These are phyloP conservation scores for Sclerotiophoma versabilis DNA, from an alignment of 2,329 filamentous ascomycete genomes.

Conservation along the genomic window DNA sequence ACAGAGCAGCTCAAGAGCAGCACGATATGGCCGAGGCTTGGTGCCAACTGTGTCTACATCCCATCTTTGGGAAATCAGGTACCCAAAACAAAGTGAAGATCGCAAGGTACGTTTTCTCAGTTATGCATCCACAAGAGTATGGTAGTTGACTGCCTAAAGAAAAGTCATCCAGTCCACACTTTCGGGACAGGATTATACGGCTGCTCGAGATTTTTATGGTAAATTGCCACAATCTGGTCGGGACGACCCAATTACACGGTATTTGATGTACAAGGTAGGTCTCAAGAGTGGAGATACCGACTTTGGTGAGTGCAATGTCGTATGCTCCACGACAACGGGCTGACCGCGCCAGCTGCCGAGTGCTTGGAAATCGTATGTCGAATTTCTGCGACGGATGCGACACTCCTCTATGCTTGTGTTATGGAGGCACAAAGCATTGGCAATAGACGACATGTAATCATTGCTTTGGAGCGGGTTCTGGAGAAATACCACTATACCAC, in stretches of 20 bases:
- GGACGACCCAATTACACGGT: conserved; percentile 71
- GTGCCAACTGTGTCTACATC: conserved; percentile 74
- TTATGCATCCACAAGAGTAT: background rate
- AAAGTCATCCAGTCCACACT: conserved; percentile 77
- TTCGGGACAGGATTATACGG: conserved; percentile 61
- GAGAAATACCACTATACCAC: conserved; percentile 60
- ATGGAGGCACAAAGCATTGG: conserved; percentile 74
- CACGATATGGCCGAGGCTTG: conserved; percentile 68
- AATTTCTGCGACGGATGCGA: conserved; percentile 60
- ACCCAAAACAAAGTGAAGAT: conserved; percentile 73
- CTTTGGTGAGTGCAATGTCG: conserved; percentile 49
- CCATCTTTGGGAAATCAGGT: conserved; percentile 70
- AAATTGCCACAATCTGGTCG: conserved; percentile 66
- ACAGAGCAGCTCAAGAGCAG: conserved; percentile 60
- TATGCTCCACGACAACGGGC: background rate
- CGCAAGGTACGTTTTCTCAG: conserved; percentile 58
- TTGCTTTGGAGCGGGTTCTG: conserved; percentile 66
- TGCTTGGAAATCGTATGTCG: conserved; percentile 69
- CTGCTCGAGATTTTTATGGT: conserved; percentile 63
- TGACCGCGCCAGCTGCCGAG: conserved; percentile 58
- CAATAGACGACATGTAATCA: conserved; percentile 66
- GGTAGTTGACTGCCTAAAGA: conserved; percentile 53
- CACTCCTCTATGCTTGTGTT: conserved; percentile 80
- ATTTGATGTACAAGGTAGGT: conserved; percentile 77
- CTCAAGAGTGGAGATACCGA: conserved; percentile 65